A percentile compares a stretch with the other conserved stretches of the same genome.
Conservation (phyloP, 164 flowering plant species). For the Piper betle region DNA sequence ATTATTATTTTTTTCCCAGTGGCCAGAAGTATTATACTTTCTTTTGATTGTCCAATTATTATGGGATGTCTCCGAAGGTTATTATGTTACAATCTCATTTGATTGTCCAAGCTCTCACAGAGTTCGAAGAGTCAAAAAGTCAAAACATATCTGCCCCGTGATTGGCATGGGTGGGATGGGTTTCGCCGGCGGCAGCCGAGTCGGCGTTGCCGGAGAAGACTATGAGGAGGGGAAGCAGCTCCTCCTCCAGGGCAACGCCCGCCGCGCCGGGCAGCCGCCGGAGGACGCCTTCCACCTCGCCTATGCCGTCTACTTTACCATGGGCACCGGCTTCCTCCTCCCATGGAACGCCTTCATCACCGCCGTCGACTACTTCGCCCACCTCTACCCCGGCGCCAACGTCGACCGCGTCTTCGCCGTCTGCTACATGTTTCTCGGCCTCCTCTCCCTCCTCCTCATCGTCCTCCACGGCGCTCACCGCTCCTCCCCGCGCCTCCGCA, state of each 20-base stretch:
- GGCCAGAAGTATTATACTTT: too few relatives aligned
- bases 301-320: conserved; percentile 73
- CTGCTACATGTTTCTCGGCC: conserved; percentile 57
- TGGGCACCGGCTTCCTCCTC: conserved; percentile 74
- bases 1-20: too few relatives aligned
- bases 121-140: too few relatives aligned
- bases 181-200: conserved; percentile 4
- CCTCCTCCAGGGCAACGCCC: conserved; percentile 19
- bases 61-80: too few relatives aligned
- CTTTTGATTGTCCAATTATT: too few relatives aligned
- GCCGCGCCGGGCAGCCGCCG: conserved; percentile 2
- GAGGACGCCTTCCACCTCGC: conserved; percentile 62
- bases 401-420: conserved; percentile 85
- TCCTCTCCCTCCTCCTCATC: conserved; percentile 33
- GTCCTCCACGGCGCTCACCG: conserved; percentile 34
- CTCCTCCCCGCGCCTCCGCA: conserved; percentile 34
- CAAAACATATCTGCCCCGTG: too few relatives aligned
- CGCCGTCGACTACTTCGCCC: conserved; percentile 90
- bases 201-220: background rate
- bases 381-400: conserved; percentile 66
- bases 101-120: too few relatives aligned
- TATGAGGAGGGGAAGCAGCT: conserved; percentile 5
- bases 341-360: conserved; percentile 99
- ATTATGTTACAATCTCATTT: too few relatives aligned
- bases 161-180: conserved; percentile 4